Evolutionary conservation across 2,329 filamentous ascomycete species (phyloP), one percentile per base, ranked within the genome.

Genomic region (Pseudopithomyces chartarum): DNA sequence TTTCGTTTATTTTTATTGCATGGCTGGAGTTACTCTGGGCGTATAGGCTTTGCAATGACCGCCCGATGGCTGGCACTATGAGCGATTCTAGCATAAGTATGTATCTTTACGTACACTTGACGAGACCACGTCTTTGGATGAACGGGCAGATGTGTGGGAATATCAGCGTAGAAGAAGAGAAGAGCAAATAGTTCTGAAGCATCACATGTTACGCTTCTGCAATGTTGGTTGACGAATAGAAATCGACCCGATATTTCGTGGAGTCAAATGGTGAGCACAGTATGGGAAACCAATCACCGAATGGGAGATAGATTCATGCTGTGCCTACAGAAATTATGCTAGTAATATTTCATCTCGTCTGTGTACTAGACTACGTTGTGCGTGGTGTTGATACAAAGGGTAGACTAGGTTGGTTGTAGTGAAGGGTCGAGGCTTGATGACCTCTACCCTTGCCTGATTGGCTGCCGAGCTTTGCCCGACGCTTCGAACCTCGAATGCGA

Each of bases 401-500:
- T n/a, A n/a, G n/a, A n/a, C n/a, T 33, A 33, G 32, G 7, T 7
- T 38, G 34, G 13, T 40, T 15, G 38, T 11, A 13, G 34, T n/a
- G 38, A 17, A 17, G 19, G 15, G 15, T 40, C 13, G 33, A n/a
- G 17, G 44, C 44, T 34, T 51, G 48, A 51, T 51, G 48, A 51
- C 48, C 48, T 51, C 48, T 51, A 26, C 48, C 38, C 20, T 32
- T 26, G 23, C 38, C 10, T 51, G 48, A 51, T 51, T 51, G 48
- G 48, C 38, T 42, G 48, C 48, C 48, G 48, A 51, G 38, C 48
- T 51, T 42, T 51, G 48, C 38, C 38, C 26, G 36, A 42, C 47
- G 33, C 46, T 49, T 39, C 47, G 22, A 34, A 51, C 23, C 10
- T 51, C 48, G 36, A 51, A 20, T 51, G 48, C 48, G 48, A 51